These are phyloP conservation scores for Beauveria brongniartii DNA, from an alignment of 2,329 filamentous ascomycete species.

Conservation along the genomic window DNA sequence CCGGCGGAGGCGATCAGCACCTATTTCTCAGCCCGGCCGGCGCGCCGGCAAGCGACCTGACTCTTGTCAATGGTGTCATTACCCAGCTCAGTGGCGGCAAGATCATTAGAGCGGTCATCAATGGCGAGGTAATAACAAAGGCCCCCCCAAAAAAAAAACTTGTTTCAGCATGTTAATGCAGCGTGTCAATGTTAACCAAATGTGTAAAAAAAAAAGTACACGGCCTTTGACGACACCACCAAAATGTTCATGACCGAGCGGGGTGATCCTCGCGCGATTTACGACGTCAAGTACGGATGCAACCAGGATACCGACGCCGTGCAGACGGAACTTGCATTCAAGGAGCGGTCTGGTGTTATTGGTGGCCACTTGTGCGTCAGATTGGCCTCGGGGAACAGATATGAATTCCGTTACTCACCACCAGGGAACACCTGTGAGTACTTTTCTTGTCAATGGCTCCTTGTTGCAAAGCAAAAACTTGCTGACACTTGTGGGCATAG, in stretches of 20 bases:
- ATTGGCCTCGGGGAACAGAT: conserved; percentile 25
- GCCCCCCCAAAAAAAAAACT: too few species aligned
- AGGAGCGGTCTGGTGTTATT: conserved; percentile 20
- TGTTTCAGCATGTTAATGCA: not conserved
- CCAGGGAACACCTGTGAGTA: conserved; percentile 28
- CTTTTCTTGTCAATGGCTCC: not conserved
- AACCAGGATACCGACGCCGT: conserved; percentile 32
- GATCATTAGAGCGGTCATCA: conserved; percentile 32
- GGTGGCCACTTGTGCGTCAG: conserved; percentile 34
- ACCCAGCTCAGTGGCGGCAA: conserved; percentile 17
- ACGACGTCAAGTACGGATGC: conserved; percentile 32
- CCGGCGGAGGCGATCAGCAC: conserved; percentile 32
- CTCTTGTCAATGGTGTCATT: conserved; percentile 31
- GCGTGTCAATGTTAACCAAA: not conserved
- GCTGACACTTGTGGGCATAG: not conserved
- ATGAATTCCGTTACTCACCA: conserved; percentile 36
- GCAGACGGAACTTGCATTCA: conserved; percentile 30
- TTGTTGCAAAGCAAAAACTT: not conserved
- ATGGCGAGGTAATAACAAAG: conserved; percentile 29
- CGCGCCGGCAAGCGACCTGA: conserved; percentile 27
- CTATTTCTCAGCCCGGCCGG: conserved; percentile 32
- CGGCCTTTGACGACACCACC: conserved; percentile 35
- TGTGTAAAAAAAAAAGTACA: conserved; percentile 22
- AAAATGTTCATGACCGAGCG: conserved; percentile 41
- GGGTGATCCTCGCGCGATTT: conserved; percentile 32